These are phyloP conservation scores for Themeda triandra DNA, from an alignment of 176 grass and related monocot species.

Conservation along the genomic window DNA sequence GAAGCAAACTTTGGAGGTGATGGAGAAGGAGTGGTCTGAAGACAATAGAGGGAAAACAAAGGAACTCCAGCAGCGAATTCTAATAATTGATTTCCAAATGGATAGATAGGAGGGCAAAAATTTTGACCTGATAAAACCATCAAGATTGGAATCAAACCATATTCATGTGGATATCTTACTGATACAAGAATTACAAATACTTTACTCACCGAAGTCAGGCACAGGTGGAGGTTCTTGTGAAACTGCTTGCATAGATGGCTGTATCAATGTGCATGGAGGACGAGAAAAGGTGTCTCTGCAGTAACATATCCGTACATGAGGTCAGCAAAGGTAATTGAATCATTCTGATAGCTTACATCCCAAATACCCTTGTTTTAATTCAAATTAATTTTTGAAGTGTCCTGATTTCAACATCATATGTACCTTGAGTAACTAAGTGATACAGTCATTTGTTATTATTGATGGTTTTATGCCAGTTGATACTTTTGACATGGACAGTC, in stretches of 20 bases:
- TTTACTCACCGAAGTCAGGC: constrained; percentile 78
- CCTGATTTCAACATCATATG: background rate
- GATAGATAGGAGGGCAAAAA: constrained; percentile 91
- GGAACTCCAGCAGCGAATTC: constrained; percentile 52
- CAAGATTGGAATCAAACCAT: constrained; percentile 29
- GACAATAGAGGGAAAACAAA: constrained; percentile 93
- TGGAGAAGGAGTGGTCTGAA: constrained; percentile 89
- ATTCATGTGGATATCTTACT: constrained; percentile 1
- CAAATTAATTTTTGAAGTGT: background rate
- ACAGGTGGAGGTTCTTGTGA: constrained; percentile 54
- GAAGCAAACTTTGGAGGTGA: constrained; percentile 93
- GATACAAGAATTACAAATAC: constrained; percentile 24
- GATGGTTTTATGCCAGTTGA: background rate
- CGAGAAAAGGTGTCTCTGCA: constrained; percentile 96
- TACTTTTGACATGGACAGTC: background rate
- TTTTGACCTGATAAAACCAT: constrained; percentile 71
- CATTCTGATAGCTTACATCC: constrained; percentile 19
- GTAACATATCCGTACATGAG: constrained; percentile 15
- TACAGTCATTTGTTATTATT: background rate
- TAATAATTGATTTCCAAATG: constrained; percentile 71
- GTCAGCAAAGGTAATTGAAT: constrained; percentile 1
- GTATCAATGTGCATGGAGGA: constrained; percentile 95
- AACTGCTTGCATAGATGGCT: constrained; percentile 82
- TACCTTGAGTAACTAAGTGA: background rate
- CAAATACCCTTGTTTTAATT: constrained; percentile 5